Percentiles rank a stretch among this genome's conserved stretches.
Conservation (phyloP, 2,329 filamentous ascomycete genomes). For the Tolypocladium ovalisporum region DNA sequence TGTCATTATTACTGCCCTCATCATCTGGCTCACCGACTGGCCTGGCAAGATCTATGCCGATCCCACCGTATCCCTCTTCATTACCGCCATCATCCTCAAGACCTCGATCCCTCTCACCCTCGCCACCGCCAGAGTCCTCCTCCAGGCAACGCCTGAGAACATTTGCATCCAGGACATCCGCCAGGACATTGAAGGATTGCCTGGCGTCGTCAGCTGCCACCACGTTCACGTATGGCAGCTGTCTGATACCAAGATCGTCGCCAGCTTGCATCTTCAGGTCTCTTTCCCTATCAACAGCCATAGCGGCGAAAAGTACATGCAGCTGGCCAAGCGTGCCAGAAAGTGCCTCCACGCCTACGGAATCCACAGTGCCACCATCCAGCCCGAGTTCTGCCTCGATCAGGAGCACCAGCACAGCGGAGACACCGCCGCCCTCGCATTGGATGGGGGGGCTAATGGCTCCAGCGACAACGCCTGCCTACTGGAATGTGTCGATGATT, state of each 20-base stretch:
- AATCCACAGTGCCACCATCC: slow-evolving; percentile 94
- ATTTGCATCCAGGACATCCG: slow-evolving; percentile 84
- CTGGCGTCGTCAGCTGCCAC: slow-evolving; percentile 82
- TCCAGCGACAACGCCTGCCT: slow-evolving; percentile 30
- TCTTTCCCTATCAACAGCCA: slow-evolving; percentile 80
- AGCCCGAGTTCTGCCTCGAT: slow-evolving; percentile 72
- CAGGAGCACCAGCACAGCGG: slow-evolving; percentile 28
- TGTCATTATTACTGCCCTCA: slow-evolving; percentile 69
- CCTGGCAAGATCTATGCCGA: slow-evolving; percentile 79
- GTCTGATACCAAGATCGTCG: slow-evolving; percentile 87
- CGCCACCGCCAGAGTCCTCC: slow-evolving; percentile 74
- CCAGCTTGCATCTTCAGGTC: slow-evolving; percentile 87
- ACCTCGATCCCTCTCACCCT: slow-evolving; percentile 70
- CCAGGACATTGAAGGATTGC: slow-evolving; percentile 76
- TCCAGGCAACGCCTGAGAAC: slow-evolving; percentile 87
- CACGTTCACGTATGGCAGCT: slow-evolving; percentile 98
- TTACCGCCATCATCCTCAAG: slow-evolving; percentile 67
- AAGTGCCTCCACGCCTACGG: slow-evolving; percentile 90
- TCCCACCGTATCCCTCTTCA: slow-evolving; percentile 84
- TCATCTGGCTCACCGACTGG: slow-evolving; percentile 86
- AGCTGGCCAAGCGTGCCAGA: slow-evolving; percentile 69
- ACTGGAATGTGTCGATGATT: slow-evolving; percentile 33
- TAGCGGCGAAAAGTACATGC: slow-evolving; percentile 77
- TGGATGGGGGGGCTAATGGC: slow-evolving; percentile 22
- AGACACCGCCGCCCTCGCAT: slow-evolving; percentile 20